Evolutionary conservation across 345 rosid genomes (phyloP), one percentile per base, ranked within the genome.

Genomic region (Gossypium longicalyx): DNA sequence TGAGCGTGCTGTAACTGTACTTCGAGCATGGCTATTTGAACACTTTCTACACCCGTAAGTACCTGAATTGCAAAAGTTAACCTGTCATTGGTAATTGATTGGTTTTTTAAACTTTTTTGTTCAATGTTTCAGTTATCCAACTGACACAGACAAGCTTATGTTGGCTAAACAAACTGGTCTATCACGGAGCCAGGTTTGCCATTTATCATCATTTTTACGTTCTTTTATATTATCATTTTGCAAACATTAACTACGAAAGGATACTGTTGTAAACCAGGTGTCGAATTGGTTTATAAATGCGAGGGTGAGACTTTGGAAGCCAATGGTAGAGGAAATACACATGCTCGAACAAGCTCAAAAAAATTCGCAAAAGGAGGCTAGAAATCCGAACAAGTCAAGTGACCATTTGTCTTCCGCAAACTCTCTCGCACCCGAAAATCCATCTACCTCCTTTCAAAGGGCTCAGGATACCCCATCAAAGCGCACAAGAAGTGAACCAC

Each of bases 251-350:
- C 49, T 67, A 10, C 34, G 44, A 74, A 52, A 53, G 9, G 4
- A 8, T 47, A 1, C 13, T 4, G 27, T 59, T 56, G 54, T 44
- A 51, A 38, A 8, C 45, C 79, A 92, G 97, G 97, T 92, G 61
- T 93, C 98, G 0, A 93, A 93, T 66, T 93, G 98, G 97, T 93
- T 93, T 78, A 93, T 93, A 53, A 91, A 91, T 82, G 98, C 98
- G n/a, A 80, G 98, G 77, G 98, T 93, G 65, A 85, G 98, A 88
- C 87, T 93, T 69, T 93, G 98, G 98, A 93, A 93, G 84, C 98
- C 98, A 8, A 91, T 93, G 98, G 98, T 93, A 57, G 98, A 93
- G 82, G 98, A 93, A 83, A 91, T 93, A 63, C 97, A 91, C 81
- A 88, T 25, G 84, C 82, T 93, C 25, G 98, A 93, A 16, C 83